Base-by-base conservation (phyloP, 768 basidiomycete genomes). In the Auricularia heimuer region DNA sequence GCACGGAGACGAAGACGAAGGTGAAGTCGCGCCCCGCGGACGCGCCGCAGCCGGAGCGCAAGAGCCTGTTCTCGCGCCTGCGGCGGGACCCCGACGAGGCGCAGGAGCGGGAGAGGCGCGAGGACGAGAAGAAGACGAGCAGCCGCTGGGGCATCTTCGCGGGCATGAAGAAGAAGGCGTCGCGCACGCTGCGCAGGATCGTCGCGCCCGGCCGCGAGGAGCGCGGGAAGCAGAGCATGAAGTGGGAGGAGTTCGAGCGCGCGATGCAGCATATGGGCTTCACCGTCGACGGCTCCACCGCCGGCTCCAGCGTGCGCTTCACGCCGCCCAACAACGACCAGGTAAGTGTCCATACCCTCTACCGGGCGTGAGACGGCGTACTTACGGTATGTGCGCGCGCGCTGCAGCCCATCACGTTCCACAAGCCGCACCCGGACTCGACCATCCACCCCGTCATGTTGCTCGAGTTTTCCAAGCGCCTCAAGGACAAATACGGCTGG, bases 211-310 rank as follows among this genome's bases (percentile, higher is more conserved):
- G 11, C 16, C 11, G 24, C 24, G 79, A 82, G 35, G 83, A 85
- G 63, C 76, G 80, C 65, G 86, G 85, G 4, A 71, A 78, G 62
- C 76, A 80, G 29, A 72, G 83, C 24, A 84, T 93, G 86, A 86
- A 87, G 66, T 92, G 91, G 91, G 88, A 92, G 42, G 77, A 83
- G 65, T 90, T 93, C 72, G 71, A 8, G 1, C 68, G 91, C 90
- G 75, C 89, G 44, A 89, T 92, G 89, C 75, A 78, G 44, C 87
- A 88, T 60, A 85, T 92, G 83, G 90, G 90, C 42, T 92, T 92
- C 73, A 75, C 75, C 2, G 86, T 85, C 68, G 85, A 86, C 70
- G 87, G 87, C 3, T 84, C 84, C 66, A 89, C 89, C 2, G 89
- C 90, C 21, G 90, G 90, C 2, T 91, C 89, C 10, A 89, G 88